Evolutionary conservation across 768 basidiomycete genomes (phyloP), one percentile per base, ranked within the genome.

Genomic region (Pilatotrama ljubarskyi): DNA sequence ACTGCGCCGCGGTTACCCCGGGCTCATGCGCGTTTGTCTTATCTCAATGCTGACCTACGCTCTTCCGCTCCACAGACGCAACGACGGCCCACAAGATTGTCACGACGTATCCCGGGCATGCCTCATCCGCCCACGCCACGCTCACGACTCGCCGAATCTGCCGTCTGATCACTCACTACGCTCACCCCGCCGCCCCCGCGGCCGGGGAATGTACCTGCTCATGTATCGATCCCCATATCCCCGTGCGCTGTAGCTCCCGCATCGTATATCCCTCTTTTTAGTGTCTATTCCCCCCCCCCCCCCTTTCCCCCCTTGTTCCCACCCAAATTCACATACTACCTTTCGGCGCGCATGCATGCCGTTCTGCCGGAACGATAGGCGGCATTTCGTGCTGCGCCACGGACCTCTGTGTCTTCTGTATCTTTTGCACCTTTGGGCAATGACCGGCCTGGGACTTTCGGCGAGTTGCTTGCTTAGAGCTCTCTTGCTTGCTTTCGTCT

Each of bases 21-120:
- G n/a, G n/a, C 46, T n/a, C 24, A 5, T 35, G 18, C 42, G 26
- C 29, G 7, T 40, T 8, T 37, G 15, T 29, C 44, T 54, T 49
- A 42, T 48, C 58, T 10, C 47, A 22, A 32, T 26, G 32, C 57
- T 42, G 40, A 58, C 57, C 3, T 6, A 24, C 48, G 5, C 14
- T 18, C 40, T 18, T 53, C 49, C 29, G 6, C 25, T 14, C 13
- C 37, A 3, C 60, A 70, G 69, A 54, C 48, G 17, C 69, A 68
- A 51, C 65, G 69, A 52, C 64, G 63, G 58, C 59, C 67, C 2
- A 35, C 53, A 35, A 64, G 69, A 44, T 47, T 60, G 24, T 61
- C 62, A 59, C 66, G 67, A 61, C 67, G 67, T 37, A 61, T 59
- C 51, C 61, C 63, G 40, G 69, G 69, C 32, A 58, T 58, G 51